Conservation (phyloP, 805 yeast species). For the Starmera caribaea region DNA sequence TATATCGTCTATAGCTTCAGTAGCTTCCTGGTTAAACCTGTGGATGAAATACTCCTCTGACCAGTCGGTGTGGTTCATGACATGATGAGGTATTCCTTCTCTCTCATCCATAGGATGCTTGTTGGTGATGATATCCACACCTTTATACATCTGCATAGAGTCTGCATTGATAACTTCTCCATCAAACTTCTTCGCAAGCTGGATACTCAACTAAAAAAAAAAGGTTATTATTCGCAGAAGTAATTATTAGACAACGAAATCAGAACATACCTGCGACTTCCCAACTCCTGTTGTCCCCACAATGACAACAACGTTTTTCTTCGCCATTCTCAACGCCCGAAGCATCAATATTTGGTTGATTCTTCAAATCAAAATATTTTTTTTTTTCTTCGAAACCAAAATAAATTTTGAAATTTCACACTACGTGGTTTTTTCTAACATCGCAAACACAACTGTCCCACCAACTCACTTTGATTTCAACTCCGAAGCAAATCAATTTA, state of each 20-base stretch:
- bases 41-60: slow-evolving; percentile 73
- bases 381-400: not conserved
- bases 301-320: slow-evolving; percentile 41
- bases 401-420: no score
- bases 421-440: not conserved
- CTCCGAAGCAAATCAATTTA: not conserved
- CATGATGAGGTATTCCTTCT: slow-evolving; percentile 70
- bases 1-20: slow-evolving; percentile 49
- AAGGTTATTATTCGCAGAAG: slow-evolving; percentile 3
- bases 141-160: slow-evolving; percentile 89
- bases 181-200: slow-evolving; percentile 61
- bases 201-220: slow-evolving; percentile 48
- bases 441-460: not conserved
- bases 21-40: slow-evolving; percentile 67
- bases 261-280: slow-evolving; percentile 56
- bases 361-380: not conserved
- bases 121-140: slow-evolving; percentile 71
- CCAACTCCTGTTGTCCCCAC: slow-evolving; percentile 95
- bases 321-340: not conserved
- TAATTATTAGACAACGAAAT: not conserved
- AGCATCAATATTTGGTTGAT: not conserved
- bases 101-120: slow-evolving; percentile 83
- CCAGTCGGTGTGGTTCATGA: slow-evolving; percentile 81
- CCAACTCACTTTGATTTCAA: not conserved
- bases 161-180: slow-evolving; percentile 95